Percentiles rank a stretch among this genome's conserved stretches.
Evolutionary conservation across 1,284 basidiomycete genomes (phyloP).

Genomic region (Mycocalia duriaeana): DNA sequence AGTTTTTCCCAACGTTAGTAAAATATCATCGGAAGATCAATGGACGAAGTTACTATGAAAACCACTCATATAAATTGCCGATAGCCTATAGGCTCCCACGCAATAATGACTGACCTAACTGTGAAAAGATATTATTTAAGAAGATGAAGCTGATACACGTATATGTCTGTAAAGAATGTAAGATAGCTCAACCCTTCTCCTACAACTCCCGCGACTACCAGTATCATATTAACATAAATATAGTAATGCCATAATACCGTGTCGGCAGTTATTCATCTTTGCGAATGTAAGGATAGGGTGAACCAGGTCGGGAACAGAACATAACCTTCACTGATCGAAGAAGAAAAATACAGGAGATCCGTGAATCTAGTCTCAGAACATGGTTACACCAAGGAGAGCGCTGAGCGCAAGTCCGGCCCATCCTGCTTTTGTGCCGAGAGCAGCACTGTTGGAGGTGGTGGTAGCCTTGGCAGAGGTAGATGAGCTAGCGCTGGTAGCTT

Average conservation of each 20-base stretch:
- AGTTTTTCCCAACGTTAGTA: too few relatives aligned
- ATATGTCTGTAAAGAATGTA: constrained; percentile 5
- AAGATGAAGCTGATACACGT: too few relatives aligned
- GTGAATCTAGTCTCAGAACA: constrained; percentile 23
- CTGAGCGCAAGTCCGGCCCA: constrained; percentile 31
- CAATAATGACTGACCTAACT: too few relatives aligned
- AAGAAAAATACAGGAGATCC: constrained; percentile 1
- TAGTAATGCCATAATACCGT: not conserved
- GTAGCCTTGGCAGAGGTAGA: constrained; percentile 11
- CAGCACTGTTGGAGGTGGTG: constrained; percentile 9
- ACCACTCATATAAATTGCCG: too few relatives aligned
- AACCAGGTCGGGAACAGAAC: constrained; percentile 15
- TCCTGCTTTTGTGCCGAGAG: constrained; percentile 21
- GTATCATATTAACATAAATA: not conserved
- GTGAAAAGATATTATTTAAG: too few relatives aligned
- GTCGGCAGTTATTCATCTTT: too few relatives aligned
- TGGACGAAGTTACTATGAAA: too few relatives aligned
- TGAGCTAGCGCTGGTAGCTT: constrained; percentile 11
- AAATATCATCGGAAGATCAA: too few relatives aligned
- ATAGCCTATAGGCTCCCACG: too few relatives aligned
- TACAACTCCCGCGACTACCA: not conserved
- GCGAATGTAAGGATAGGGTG: constrained; percentile 10
- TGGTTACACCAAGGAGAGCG: constrained; percentile 29
- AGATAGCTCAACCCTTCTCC: constrained; percentile 1
- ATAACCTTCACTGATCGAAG: constrained; percentile 4